Conservation (phyloP, 192 early-diverging fungal genomes). For the Coemansia sp. region DNA sequence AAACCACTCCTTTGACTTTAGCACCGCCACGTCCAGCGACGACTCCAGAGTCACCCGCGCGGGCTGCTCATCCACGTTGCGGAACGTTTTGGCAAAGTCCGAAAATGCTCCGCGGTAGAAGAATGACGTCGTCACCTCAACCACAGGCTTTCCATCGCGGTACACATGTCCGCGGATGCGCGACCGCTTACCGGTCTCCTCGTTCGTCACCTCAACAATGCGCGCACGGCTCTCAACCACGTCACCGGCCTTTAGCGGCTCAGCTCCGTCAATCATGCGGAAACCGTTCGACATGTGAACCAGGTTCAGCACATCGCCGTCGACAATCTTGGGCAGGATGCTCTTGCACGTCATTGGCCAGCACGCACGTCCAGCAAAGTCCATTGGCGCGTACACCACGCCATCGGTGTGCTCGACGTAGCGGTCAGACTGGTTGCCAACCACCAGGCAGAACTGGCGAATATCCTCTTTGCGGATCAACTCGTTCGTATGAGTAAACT, state of each 20-base stretch:
- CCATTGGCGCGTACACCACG: conserved; percentile 66
- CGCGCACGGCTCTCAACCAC: conserved; percentile 70
- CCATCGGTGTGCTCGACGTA: conserved; percentile 39
- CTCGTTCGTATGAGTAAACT: conserved; percentile 60
- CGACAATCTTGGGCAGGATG: conserved; percentile 81
- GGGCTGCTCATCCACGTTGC: conserved; percentile 69
- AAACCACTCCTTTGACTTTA: conserved; percentile 82
- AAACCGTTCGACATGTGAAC: conserved; percentile 92
- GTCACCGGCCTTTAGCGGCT: conserved; percentile 57
- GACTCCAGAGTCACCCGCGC: conserved; percentile 66
- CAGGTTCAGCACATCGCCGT: conserved; percentile 83
- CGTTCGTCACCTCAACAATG: conserved; percentile 78
- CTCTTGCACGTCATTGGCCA: conserved; percentile 88
- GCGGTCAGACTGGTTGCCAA: conserved; percentile 63
- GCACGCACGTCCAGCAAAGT: conserved; percentile 88
- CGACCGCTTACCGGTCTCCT: conserved; percentile 77
- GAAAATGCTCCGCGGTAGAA: conserved; percentile 77
- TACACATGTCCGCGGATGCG: conserved; percentile 73
- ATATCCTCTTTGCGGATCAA: conserved; percentile 32
- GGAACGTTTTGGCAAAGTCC: conserved; percentile 81
- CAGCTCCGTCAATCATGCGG: conserved; percentile 65
- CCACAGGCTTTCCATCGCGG: conserved; percentile 60
- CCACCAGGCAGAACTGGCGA: conserved; percentile 68
- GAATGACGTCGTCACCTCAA: conserved; percentile 82
- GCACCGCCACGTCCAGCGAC: conserved; percentile 72